phyloP scores from a whole-genome alignment of 805 yeast species.

The Dipodascus geniculatus region DNA sequence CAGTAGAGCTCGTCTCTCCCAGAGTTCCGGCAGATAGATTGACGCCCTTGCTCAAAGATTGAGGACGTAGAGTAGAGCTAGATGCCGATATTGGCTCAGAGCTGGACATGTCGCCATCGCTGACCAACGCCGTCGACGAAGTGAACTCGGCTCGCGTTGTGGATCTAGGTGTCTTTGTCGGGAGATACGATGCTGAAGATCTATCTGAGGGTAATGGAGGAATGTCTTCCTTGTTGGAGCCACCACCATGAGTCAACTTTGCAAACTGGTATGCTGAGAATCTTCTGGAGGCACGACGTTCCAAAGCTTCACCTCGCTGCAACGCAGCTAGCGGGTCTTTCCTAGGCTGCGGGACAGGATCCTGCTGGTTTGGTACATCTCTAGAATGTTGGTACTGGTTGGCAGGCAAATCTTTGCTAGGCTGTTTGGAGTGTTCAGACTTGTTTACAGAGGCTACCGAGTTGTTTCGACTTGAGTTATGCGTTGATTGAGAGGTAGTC shows the following conservation, averaged over 20 bases:
- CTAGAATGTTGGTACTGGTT: not conserved
- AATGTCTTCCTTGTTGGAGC: conserved; percentile 15
- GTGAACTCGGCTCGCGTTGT: conserved; percentile 13
- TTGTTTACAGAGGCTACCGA: not conserved
- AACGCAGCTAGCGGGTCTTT: conserved; percentile 61
- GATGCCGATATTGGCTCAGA: not conserved
- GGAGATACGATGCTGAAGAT: conserved; percentile 17
- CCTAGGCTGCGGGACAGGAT: conserved; percentile 1
- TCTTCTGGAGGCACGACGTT: conserved; percentile 86
- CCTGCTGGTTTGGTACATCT: not conserved
- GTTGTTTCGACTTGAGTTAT: not conserved
- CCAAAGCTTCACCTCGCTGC: conserved; percentile 73
- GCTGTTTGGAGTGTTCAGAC: not conserved
- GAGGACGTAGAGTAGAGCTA: not conserved
- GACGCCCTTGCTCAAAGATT: not conserved
- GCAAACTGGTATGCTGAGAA: conserved; percentile 91
- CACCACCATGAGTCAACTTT: conserved; percentile 40
- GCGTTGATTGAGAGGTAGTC: conserved; percentile 1
- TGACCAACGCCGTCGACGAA: conserved; percentile 12
- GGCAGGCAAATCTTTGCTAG: not conserved
- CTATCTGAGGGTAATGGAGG: conserved; percentile 21
- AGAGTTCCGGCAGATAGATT: not conserved
- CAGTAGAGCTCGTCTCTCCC: not conserved
- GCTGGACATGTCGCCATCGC: conserved; percentile 1
- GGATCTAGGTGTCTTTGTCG: conserved; percentile 15